Base-by-base conservation (phyloP, 768 basidiomycete species). In the Neoboletus brunneissimus region DNA sequence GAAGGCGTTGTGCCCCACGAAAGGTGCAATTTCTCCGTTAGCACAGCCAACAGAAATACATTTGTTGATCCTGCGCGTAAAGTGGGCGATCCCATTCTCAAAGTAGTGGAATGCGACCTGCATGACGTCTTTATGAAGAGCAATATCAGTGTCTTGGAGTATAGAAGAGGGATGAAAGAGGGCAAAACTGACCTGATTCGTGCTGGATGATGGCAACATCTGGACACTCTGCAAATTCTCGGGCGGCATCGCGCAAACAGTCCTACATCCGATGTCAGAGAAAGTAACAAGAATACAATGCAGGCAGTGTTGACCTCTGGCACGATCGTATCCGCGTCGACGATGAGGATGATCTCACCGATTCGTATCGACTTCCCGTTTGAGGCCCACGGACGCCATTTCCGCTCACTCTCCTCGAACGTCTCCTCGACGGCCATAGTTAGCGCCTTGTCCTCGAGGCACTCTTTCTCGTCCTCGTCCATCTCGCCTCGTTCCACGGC, bases 201-300 rank as follows among this genome's bases (percentile, higher is more conserved):
- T 96, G 94, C 66, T 95, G 94, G 53, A 95, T 93, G 77, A 95
- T 93, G 13, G 88, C 91, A 41, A 94, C 86, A 44, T 94, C 88
- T 0, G 91, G 91, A 60, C 87, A 87, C 68, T 88, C 87, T 20
- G 82, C 75, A 55, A 95, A 78, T 68, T 96, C 93, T 40, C 89
- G 82, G 2, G 91, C 92, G 1, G 93, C 94, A 73, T 95, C 94
- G 47, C 91, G 81, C 70, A 95, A 85, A 69, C 93, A 96, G 67
- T 96, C 93, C 81, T 88, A 42, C 22, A 1, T 22, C 29, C 10
- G 4, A 10, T n/a, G 40, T 61, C 7, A 45, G 45, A 23, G 35
- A 32, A 23, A 54, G 18, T 12, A 13, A 15, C 16, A 23, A 13
- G 10, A 23, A 3, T 2, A 34, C 43, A 22, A 18, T 44, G 4